These are phyloP conservation scores for Hamamelis virginiana DNA, from an alignment of 164 flowering plant species.

Conservation along the genomic window DNA sequence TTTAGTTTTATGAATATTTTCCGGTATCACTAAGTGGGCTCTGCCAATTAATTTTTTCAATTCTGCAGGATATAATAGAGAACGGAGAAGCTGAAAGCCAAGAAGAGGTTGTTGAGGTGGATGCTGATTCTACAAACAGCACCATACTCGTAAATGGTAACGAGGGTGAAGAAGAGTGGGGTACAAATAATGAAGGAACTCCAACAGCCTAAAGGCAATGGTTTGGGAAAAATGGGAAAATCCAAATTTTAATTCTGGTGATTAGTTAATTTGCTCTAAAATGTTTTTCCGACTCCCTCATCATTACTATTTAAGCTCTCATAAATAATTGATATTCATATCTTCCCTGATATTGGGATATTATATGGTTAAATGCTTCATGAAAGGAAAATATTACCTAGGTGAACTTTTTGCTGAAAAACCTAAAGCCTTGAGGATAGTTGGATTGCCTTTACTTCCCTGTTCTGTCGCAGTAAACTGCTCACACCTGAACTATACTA, in stretches of 20 bases:
- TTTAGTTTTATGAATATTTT: not conserved
- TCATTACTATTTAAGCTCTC: not conserved
- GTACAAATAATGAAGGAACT: constrained; percentile 93
- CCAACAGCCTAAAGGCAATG: constrained; percentile 83
- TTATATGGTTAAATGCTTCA: not conserved
- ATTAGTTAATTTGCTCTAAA: constrained; percentile 60
- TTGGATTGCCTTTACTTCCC: not conserved
- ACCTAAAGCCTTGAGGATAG: not conserved
- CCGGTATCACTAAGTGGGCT: no score
- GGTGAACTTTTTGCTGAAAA: not conserved
- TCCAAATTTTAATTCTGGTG: constrained; percentile 84
- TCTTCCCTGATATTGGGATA: not conserved
- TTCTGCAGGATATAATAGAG: constrained; percentile 6
- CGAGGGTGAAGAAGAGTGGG: constrained; percentile 90
- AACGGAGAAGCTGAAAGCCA: constrained; percentile 30
- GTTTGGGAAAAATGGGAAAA: constrained; percentile 77
- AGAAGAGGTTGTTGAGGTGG: constrained; percentile 77
- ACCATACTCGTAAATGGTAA: constrained; percentile 81
- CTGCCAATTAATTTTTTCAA: not conserved
- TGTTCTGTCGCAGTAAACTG: not conserved
- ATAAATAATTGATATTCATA: not conserved
- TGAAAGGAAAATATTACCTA: not conserved
- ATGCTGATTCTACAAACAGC: constrained; percentile 82
- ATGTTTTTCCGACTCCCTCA: constrained; percentile 28
- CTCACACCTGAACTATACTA: not conserved